Evolutionary conservation across 2,329 filamentous ascomycete genomes (phyloP).

Genomic region (Botrytis aclada): DNA sequence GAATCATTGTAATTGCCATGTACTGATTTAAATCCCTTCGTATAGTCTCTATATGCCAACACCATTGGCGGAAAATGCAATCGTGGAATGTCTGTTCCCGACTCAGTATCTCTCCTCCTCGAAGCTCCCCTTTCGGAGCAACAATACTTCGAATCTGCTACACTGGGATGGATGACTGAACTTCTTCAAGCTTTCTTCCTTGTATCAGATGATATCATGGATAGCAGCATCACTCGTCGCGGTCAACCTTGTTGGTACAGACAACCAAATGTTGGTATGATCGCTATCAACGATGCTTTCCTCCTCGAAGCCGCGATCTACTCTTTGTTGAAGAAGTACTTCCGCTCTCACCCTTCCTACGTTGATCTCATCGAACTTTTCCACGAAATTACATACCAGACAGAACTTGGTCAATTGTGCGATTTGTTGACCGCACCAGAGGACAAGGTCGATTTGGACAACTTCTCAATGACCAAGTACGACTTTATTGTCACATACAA

Average conservation of each 20-base stretch:
- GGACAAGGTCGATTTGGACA: constrained; percentile 86
- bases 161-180: constrained; percentile 96
- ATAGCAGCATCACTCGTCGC: constrained; percentile 88
- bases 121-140: constrained; percentile 67
- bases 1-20: neutral
- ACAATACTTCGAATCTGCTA: constrained; percentile 84
- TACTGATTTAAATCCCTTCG: constrained; percentile 18
- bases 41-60: constrained; percentile 78
- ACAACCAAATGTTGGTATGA: constrained; percentile 82
- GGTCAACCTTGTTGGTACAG: constrained; percentile 97
- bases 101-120: constrained; percentile 80
- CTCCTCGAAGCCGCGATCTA: constrained; percentile 92
- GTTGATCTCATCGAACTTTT: constrained; percentile 92
- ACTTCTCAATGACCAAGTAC: constrained; percentile 95
- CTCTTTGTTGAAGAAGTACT: constrained; percentile 87
- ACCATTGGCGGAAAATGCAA: constrained; percentile 96
- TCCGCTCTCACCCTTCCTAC: constrained; percentile 82
- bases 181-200: constrained; percentile 98
- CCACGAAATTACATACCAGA: constrained; percentile 91
- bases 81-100: constrained; percentile 95
- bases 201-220: constrained; percentile 98
- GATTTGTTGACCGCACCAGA: constrained; percentile 95
- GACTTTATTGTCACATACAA: constrained; percentile 99
- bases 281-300: constrained; percentile 98
- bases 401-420: constrained; percentile 90